Percentiles rank a stretch among this genome's conserved stretches.
Conservation (phyloP, 2,329 filamentous ascomycete genomes). For the Ambrosiella xylebori region DNA sequence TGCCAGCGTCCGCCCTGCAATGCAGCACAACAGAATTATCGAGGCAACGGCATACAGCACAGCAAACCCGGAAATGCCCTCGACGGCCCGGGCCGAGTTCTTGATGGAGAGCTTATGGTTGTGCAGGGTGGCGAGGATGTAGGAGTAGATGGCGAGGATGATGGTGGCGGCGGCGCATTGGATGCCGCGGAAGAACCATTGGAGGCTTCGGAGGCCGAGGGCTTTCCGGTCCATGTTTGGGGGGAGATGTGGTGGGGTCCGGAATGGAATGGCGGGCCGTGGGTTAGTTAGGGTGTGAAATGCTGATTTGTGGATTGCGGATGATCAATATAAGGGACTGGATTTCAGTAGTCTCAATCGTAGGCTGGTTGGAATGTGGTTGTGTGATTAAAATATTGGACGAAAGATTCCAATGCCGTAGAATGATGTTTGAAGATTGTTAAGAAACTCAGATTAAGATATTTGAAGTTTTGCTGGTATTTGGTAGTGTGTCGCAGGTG, state of each 20-base stretch:
- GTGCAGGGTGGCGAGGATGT: conserved; percentile 60
- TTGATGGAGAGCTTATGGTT: conserved; percentile 47
- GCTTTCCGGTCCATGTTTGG: conserved; percentile 3
- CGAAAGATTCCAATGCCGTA: no score
- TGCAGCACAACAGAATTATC: conserved; percentile 59
- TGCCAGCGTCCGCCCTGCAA: conserved; percentile 58
- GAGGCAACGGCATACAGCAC: conserved; percentile 58
- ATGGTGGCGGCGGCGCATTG: conserved; percentile 57
- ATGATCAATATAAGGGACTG: not conserved
- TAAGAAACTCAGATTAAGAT: not conserved
- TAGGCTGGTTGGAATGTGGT: not conserved
- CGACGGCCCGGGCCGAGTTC: conserved; percentile 52
- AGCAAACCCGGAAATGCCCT: conserved; percentile 59
- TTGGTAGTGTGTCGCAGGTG: not conserved
- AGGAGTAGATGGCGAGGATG: conserved; percentile 64
- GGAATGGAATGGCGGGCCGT: not conserved
- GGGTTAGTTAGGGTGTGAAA: not conserved
- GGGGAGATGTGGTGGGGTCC: not conserved
- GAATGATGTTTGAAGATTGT: not conserved
- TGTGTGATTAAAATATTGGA: no score
- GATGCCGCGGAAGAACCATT: conserved; percentile 56
- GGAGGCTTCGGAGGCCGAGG: conserved; percentile 40
- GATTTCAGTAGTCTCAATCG: not conserved
- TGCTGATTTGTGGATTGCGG: not conserved
- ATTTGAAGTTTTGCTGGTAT: not conserved